Evolutionary conservation across 495 filamentous ascomycete genomes (phyloP).

Genomic region (Lepidopterella palustris): DNA sequence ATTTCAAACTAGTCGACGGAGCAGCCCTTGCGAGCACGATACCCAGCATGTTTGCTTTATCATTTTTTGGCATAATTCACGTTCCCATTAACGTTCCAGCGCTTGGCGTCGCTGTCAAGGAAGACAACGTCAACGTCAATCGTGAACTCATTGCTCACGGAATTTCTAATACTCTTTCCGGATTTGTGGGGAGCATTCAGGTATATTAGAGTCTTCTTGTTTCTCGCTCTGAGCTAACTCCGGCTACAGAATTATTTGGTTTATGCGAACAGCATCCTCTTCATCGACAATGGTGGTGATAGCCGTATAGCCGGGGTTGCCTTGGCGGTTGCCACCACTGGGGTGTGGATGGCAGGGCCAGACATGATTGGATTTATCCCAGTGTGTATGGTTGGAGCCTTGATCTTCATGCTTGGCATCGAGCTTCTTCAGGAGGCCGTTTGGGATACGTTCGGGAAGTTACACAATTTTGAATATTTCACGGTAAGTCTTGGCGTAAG

Average conservation of each 20-base stretch:
- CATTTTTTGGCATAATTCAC: slow-evolving; percentile 94
- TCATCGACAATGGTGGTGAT: slow-evolving; percentile 84
- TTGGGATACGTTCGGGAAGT: slow-evolving; percentile 78
- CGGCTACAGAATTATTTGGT: slow-evolving; percentile 80
- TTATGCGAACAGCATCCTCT: slow-evolving; percentile 92
- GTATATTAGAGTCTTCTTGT: slow-evolving; percentile 31
- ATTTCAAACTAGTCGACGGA: slow-evolving; percentile 72
- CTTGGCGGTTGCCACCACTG: slow-evolving; percentile 72
- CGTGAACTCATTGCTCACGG: slow-evolving; percentile 90
- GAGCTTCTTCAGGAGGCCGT: slow-evolving; percentile 84
- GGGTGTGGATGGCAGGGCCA: slow-evolving; percentile 77
- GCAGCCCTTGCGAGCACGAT: slow-evolving; percentile 68
- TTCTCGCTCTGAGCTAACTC: neutral
- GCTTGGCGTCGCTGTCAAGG: slow-evolving; percentile 76
- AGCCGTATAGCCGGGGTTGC: slow-evolving; percentile 80
- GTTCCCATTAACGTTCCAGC: slow-evolving; percentile 97
- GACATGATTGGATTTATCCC: slow-evolving; percentile 88
- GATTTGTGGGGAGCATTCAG: slow-evolving; percentile 80
- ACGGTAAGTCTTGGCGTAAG: slow-evolving; percentile 51
- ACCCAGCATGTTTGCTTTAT: slow-evolving; percentile 93
- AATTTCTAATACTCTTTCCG: slow-evolving; percentile 85
- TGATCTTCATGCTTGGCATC: slow-evolving; percentile 91
- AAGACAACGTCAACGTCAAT: slow-evolving; percentile 86
- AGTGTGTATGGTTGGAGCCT: slow-evolving; percentile 88
- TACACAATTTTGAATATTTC: slow-evolving; percentile 78